phyloP scores from a whole-genome alignment of 116 monocot species.

The Cymodocea nodosa region DNA sequence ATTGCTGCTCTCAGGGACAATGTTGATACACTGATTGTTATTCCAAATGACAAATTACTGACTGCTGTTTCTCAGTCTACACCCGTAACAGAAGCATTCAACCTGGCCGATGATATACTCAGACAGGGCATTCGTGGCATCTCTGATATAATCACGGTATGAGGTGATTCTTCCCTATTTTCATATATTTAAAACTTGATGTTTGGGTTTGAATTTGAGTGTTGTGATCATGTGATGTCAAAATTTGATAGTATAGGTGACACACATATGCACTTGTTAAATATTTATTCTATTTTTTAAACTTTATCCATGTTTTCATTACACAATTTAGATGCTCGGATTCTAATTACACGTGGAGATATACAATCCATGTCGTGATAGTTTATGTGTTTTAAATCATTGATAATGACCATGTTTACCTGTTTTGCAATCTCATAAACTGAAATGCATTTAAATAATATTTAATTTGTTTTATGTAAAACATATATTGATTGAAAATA shows the following conservation, averaged over 20 bases:
- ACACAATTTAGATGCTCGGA: no score
- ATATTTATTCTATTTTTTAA: no score
- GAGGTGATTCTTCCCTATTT: not conserved
- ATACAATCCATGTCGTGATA: no score
- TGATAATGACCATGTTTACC: not conserved
- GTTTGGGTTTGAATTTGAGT: no score
- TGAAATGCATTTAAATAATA: not conserved
- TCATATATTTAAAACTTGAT: not conserved
- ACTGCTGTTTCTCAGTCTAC: constrained; percentile 64
- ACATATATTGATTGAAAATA: no score
- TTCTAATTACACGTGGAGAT: no score
- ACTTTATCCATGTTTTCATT: no score
- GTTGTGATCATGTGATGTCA: no score
- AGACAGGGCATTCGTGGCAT: constrained; percentile 66
- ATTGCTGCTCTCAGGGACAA: constrained; percentile 51
- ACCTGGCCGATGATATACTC: constrained; percentile 68
- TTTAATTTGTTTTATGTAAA: no score
- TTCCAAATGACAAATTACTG: constrained; percentile 66
- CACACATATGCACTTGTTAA: no score
- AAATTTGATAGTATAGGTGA: no score
- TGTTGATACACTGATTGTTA: constrained; percentile 60
- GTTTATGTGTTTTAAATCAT: no score
- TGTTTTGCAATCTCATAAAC: not conserved
- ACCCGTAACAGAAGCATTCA: constrained; percentile 67
- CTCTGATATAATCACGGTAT: constrained; percentile 62